phyloP scores from a whole-genome alignment of 805 yeast genomes.

The Yamadazyma akitaensis region DNA sequence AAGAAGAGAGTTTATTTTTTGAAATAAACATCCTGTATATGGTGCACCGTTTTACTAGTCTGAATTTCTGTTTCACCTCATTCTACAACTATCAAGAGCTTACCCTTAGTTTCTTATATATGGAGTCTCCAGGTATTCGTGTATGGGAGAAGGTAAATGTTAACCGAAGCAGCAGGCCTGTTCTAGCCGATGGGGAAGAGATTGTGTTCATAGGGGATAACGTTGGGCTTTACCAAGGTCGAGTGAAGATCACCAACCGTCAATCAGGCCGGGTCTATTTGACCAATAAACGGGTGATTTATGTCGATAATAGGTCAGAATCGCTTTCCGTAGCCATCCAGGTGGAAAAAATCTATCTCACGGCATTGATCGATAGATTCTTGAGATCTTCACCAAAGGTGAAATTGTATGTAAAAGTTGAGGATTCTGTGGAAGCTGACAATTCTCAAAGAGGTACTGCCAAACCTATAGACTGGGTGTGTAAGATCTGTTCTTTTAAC shows the following conservation, averaged over 20 bases:
- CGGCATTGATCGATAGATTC: constrained; percentile 52
- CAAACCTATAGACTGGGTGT: constrained; percentile 59
- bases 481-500: constrained; percentile 83
- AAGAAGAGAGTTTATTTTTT: too few relatives aligned
- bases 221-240: constrained; percentile 78
- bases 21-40: too few relatives aligned
- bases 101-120: background rate
- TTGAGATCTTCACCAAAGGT: constrained; percentile 78
- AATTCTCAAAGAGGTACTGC: background rate
- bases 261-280: constrained; percentile 78
- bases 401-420: constrained; percentile 24
- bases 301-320: constrained; percentile 51
- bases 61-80: background rate
- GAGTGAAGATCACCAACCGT: constrained; percentile 54
- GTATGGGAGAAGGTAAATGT: constrained; percentile 29
- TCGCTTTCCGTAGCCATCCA: constrained; percentile 46
- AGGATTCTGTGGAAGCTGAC: background rate
- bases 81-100: background rate
- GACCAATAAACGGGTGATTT: constrained; percentile 70
- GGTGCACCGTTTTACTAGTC: background rate
- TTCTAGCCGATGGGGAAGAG: constrained; percentile 30
- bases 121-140: background rate
- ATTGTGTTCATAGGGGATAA: constrained; percentile 32
- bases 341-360: constrained; percentile 36
- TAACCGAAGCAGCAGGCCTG: constrained; percentile 39